These are phyloP conservation scores for Celoporthe dispersa DNA, from an alignment of 2,329 filamentous ascomycete species.

Conservation along the genomic window DNA sequence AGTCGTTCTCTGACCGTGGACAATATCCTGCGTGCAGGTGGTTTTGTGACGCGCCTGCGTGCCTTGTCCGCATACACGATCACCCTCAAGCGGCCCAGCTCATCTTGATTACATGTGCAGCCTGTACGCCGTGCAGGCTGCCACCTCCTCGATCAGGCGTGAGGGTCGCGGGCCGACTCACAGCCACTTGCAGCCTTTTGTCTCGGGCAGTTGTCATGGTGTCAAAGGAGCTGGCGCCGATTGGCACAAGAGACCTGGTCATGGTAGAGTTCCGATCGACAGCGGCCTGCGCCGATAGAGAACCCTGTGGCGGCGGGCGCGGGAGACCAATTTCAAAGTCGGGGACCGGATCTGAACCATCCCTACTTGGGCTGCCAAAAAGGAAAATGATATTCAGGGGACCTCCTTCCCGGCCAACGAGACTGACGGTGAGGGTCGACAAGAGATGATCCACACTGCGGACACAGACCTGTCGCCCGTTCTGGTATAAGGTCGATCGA, in stretches of 20 bases:
- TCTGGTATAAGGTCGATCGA: conserved; percentile 8
- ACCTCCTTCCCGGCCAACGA: background rate
- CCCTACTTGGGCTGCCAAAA: conserved; percentile 1
- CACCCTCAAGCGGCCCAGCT: background rate
- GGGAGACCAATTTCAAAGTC: background rate
- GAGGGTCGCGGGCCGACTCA: background rate
- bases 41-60: too few relatives aligned
- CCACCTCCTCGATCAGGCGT: background rate
- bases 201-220: background rate
- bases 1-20: background rate
- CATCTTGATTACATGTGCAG: background rate
- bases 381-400: conserved; percentile 16
- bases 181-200: background rate
- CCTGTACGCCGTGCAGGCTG: background rate
- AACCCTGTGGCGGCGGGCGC: background rate
- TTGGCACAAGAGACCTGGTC: background rate
- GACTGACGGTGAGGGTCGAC: background rate
- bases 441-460: background rate
- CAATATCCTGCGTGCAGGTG: too few relatives aligned
- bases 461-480: background rate
- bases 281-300: background rate
- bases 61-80: background rate
- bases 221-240: background rate
- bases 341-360: background rate
- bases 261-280: background rate